A percentile compares a stretch with the other conserved stretches of the same genome.
phyloP scores from a whole-genome alignment of 2,329 filamentous ascomycete genomes.

The Phaeosphaeria sp. region DNA sequence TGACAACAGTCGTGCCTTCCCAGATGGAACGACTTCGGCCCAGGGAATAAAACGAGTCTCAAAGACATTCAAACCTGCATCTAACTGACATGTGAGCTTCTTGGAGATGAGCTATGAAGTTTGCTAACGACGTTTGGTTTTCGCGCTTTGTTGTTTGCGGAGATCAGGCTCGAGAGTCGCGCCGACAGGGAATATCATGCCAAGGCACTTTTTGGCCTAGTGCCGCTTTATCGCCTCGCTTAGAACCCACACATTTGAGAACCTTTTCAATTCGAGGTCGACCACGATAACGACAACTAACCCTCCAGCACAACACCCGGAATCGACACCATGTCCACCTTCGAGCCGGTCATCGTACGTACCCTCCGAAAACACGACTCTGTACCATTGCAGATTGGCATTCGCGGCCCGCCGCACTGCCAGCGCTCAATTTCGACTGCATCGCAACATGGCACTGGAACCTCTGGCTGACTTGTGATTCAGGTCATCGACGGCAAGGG shows the following conservation, averaged over 20 bases:
- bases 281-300: slow-evolving; percentile 33
- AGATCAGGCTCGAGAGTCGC: no score
- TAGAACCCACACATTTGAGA: neutral
- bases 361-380: slow-evolving; percentile 23
- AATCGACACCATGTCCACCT: slow-evolving; percentile 66
- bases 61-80: no score
- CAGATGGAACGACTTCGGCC: no score
- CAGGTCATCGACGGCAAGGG: slow-evolving; percentile 99
- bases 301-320: slow-evolving; percentile 38
- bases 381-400: slow-evolving; percentile 9
- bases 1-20: no score
- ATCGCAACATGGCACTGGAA: slow-evolving; percentile 11
- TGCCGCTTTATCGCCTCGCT: neutral
- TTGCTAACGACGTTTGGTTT: no score
- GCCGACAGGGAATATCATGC: no score
- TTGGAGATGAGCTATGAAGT: no score
- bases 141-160: no score
- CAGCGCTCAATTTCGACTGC: slow-evolving; percentile 8
- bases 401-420: slow-evolving; percentile 17
- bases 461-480: slow-evolving; percentile 36
- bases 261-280: neutral
- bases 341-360: slow-evolving; percentile 70
- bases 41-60: no score
- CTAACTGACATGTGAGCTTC: no score
- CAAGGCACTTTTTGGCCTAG: no score